These are phyloP conservation scores for Bretziella fagacearum DNA, from an alignment of 2,329 filamentous ascomycete genomes.

Conservation along the genomic window DNA sequence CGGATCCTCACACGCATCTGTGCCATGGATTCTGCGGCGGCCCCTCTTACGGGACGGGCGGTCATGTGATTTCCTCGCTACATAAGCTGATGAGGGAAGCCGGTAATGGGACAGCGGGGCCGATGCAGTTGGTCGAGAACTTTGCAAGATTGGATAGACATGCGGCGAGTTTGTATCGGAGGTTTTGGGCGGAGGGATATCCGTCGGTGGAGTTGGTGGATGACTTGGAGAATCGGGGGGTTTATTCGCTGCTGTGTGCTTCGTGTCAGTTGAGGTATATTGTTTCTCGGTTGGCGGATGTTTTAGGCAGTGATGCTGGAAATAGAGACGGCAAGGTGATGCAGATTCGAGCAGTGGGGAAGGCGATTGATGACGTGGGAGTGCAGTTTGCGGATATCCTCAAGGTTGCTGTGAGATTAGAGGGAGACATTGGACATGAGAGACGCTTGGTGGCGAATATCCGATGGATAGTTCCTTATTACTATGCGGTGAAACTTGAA, in stretches of 20 bases:
- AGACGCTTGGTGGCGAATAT: background rate
- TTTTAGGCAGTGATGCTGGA: background rate
- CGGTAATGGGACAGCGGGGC: background rate
- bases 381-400: background rate
- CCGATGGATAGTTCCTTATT: background rate
- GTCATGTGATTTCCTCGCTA: background rate
- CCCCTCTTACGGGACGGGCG: background rate
- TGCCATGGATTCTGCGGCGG: background rate
- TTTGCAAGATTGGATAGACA: background rate
- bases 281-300: background rate
- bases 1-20: background rate
- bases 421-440: background rate
- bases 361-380: background rate
- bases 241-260: background rate
- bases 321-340: background rate
- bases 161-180: background rate
- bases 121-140: background rate
- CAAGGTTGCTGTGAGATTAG: background rate
- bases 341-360: background rate
- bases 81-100: background rate
- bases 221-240: conserved; percentile 3
- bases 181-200: background rate
- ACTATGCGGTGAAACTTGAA: background rate
- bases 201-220: background rate
- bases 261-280: conserved; percentile 1